A percentile compares a stretch with the other conserved stretches of the same genome.
phyloP scores from a whole-genome alignment of 108 stramenopile genomes.

The Schizochytrium sp. region DNA sequence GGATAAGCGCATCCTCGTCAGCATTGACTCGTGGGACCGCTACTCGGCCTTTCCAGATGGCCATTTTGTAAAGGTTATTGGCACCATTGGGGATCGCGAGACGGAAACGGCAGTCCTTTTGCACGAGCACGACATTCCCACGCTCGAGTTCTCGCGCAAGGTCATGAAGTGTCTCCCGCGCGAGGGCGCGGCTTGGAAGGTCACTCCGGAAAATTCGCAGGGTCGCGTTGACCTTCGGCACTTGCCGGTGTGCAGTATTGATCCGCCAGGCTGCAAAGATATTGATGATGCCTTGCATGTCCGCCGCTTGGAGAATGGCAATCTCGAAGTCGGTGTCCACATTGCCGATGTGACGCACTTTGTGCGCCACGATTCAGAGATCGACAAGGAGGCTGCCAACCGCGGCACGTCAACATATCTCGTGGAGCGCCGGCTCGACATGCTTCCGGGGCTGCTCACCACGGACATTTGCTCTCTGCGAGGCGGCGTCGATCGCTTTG shows the following conservation, averaged over 20 bases:
- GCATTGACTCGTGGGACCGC: conserved; percentile 82
- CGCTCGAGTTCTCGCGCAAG: conserved; percentile 81
- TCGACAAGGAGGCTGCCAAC: conserved; percentile 90
- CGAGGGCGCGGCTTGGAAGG: conserved; percentile 64
- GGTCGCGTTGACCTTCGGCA: conserved; percentile 76
- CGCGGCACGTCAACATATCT: conserved; percentile 94
- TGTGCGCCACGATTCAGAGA: conserved; percentile 76
- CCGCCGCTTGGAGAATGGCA: conserved; percentile 44
- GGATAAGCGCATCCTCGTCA: conserved; percentile 68
- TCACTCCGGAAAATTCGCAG: conserved; percentile 58
- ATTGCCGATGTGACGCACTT: conserved; percentile 99
- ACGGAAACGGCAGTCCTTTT: conserved; percentile 90
- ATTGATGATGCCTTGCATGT: conserved; percentile 95
- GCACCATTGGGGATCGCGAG: conserved; percentile 75
- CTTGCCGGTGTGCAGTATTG: conserved; percentile 84
- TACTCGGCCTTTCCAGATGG: conserved; percentile 76
- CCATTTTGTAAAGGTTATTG: conserved; percentile 80
- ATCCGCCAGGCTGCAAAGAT: conserved; percentile 98
- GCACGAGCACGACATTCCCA: conserved; percentile 85
- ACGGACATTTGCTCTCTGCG: conserved; percentile 91
- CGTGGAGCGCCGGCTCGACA: conserved; percentile 91
- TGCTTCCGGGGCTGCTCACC: conserved; percentile 88
- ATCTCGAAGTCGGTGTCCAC: conserved; percentile 89
- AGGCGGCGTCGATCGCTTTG: conserved; percentile 77
- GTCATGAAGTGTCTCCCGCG: conserved; percentile 95